phyloP scores from a whole-genome alignment of 129 eudicot species.

The Lactuca sativa region DNA sequence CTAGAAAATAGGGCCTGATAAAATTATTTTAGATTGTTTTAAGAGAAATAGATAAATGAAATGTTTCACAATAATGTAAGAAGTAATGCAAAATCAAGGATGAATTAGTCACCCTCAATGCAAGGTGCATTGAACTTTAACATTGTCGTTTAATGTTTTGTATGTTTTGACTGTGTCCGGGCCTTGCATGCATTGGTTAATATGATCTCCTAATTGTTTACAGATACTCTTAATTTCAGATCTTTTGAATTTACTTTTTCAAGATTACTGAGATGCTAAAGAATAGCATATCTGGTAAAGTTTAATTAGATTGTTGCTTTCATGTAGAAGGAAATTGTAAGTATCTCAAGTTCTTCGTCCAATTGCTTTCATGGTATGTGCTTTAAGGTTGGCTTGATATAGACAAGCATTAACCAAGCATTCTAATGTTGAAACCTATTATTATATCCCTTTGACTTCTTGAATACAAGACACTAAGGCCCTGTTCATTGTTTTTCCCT shows the following conservation, averaged over 20 bases:
- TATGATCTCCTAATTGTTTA: not conserved
- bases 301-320: no score
- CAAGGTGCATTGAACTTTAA: not conserved
- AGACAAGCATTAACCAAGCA: not conserved
- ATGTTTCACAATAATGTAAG: not conserved
- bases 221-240: not conserved
- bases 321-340: no score
- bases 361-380: no score
- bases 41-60: not conserved
- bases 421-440: not conserved
- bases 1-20: not conserved
- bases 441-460: constrained; percentile 1
- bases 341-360: no score
- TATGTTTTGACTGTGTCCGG: constrained; percentile 6
- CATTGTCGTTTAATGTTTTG: not conserved
- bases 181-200: not conserved
- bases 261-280: constrained; percentile 11
- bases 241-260: constrained; percentile 1
- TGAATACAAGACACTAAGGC: constrained; percentile 1
- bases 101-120: not conserved
- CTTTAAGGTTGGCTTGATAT: no score
- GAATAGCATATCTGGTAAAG: not conserved
- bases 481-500: no score
- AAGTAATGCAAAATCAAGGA: not conserved
- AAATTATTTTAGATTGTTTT: not conserved